Base-by-base conservation (phyloP, 352 stramenopile species). In the Pythium rishiriense region DNA sequence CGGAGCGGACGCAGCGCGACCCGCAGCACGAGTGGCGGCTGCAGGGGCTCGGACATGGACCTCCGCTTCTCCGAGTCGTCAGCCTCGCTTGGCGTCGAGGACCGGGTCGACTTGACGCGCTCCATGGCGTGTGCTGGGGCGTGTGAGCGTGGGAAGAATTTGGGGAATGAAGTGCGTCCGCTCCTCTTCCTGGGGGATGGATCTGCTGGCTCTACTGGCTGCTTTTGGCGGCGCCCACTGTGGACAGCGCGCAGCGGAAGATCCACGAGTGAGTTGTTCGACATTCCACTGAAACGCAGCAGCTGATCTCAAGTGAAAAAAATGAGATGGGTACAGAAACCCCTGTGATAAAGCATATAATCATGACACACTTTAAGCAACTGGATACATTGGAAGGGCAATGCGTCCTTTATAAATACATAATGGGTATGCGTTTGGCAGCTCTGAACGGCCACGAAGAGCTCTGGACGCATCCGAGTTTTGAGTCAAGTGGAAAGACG, bases 1-100 rank as follows among this genome's bases (percentile, higher is more conserved):
- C 49, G 49, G 0, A 22, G 7, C 9, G 28, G 49, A 5, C 49
- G 49, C 21, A 56, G 29, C 28, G 49, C 49, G 28, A 56, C 51
- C 37, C 52, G 52, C 24, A 59, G 52, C 52, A 50, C 52, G 37
- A 59, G 52, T 17, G 37, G 37, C 39, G 51, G 51, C 33, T 28
- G 51, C 24, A 43, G 24, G 15, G 37, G 14, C 24, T 37, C 15
- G 14, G 48, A 37, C 26, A 52, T 17, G 24, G 46, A 19, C 37
- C 14, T 43, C 14, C 14, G 37, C 14, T 43, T 17, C 37, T 19
- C 37, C 11, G 37, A 43, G 14, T 19, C 37, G 37, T 12, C n/a
- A n/a, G n/a, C 42, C 19, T 48, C 42, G 42, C 42, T 26, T 1
- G 2, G 19, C 8, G 42, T n/a, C n/a, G 17, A 48, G 19, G 8